Evolutionary conservation across 2,329 filamentous ascomycete genomes (phyloP).

Genomic region (Colletotrichum neosansevieriae): DNA sequence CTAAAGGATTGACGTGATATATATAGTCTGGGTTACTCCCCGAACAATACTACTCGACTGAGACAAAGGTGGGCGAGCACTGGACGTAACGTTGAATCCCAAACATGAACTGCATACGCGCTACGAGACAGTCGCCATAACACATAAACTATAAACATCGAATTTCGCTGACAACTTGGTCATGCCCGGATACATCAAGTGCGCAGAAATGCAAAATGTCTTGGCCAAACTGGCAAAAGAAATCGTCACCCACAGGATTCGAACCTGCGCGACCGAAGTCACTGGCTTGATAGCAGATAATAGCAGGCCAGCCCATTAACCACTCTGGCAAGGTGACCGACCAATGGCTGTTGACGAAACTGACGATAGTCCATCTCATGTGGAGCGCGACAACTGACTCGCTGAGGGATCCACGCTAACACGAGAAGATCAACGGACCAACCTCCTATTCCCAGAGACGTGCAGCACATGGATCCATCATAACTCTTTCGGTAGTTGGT

Average conservation of each 20-base stretch:
- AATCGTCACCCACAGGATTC: constrained; percentile 39
- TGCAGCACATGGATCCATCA: background rate
- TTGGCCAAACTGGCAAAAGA: background rate
- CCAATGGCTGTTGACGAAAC: fast-evolving
- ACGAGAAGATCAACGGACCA: background rate
- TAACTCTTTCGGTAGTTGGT: background rate
- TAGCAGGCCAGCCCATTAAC: constrained; percentile 41
- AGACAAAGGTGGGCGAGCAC: too few relatives aligned
- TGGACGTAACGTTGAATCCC: too few relatives aligned
- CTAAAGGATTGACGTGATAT: too few relatives aligned
- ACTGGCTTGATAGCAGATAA: constrained; percentile 25
- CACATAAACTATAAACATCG: too few relatives aligned
- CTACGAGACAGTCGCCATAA: too few relatives aligned
- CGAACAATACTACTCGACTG: too few relatives aligned
- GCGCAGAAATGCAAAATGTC: too few relatives aligned
- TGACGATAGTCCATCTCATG: background rate
- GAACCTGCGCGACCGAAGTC: constrained; percentile 40
- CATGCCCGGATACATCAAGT: too few relatives aligned
- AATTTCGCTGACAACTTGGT: too few relatives aligned
- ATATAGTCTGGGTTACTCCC: too few relatives aligned
- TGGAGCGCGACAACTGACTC: fast-evolving
- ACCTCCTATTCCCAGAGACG: background rate
- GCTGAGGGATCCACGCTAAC: background rate
- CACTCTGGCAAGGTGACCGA: constrained; percentile 40
- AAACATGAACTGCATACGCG: too few relatives aligned